Evolutionary conservation across 352 stramenopile species (phyloP), one percentile per base, ranked within the genome.

Genomic region (Globisporangium nunn): DNA sequence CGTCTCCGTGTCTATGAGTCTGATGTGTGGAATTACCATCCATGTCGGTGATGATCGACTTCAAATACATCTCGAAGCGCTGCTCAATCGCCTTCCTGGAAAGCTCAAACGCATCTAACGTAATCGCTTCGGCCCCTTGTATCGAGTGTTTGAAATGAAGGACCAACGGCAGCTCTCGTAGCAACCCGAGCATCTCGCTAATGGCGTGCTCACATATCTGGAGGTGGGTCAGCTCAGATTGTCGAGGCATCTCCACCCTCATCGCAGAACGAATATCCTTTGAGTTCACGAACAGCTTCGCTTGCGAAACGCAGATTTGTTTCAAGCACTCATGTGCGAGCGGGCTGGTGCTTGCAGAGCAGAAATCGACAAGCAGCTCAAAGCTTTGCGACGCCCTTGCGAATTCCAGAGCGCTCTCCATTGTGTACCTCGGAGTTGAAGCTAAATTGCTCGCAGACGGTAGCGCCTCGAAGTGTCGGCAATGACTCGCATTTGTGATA

Each of bases 151-250:
- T 63, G 49, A 75, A 63, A 31, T 62, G 48, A 14, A 62, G 47
- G 8, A 60, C 41, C 59, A 60, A n/a, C 11, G 67, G 61, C 18
- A 74, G 28, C 17, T 55, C 58, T 15, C 59, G 55, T 28, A 75
- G 33, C 41, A 75, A 61, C 10, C 50, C 53, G 29, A 67, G 33
- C 15, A 63, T 59, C 47, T 78, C 70, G 12, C 67, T 49, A 33
- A 75, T 50, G 54, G 70, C 70, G 1, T 40, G 39, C 56, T 75
- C 64, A 46, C 58, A 73, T 8, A 61, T 47, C 4, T 60, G 41
- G 29, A 68, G 61, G 17, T 77, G 66, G 6, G 68, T n/a, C 1
- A 33, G 11, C 37, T 53, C 28, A 17, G 48, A 40, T 12, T 56
- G 31, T 0, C 23, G 30, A 3, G 54, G 31, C 18, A 39, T 8